phyloP scores from a whole-genome alignment of 2,329 filamentous ascomycete genomes.

The Scedosporium boydii region DNA sequence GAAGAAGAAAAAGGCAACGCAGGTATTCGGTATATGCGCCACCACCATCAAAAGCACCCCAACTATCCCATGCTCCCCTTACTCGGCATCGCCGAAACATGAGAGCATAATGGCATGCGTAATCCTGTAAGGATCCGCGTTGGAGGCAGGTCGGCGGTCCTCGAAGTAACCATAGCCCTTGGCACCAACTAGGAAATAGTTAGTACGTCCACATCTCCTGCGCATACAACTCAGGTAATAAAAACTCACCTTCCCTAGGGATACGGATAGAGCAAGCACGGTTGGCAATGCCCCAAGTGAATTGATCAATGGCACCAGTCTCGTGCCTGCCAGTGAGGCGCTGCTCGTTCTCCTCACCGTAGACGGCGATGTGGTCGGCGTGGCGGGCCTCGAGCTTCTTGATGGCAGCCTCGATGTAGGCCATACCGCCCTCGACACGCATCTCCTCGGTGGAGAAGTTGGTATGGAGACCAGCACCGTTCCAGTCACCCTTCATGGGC shows the following conservation, averaged over 20 bases:
- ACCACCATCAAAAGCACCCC: neutral
- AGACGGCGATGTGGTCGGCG: conserved; percentile 80
- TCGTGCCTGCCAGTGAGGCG: conserved; percentile 91
- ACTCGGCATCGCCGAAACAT: conserved; percentile 7
- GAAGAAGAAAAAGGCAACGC: neutral
- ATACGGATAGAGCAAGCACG: conserved; percentile 91
- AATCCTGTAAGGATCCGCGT: conserved; percentile 76
- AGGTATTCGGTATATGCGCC: neutral
- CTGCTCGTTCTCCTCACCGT: conserved; percentile 90
- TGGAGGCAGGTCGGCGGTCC: conserved; percentile 72
- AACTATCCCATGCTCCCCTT: neutral
- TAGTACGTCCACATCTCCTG: neutral
- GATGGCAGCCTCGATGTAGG: conserved; percentile 79
- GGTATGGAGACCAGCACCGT: conserved; percentile 86
- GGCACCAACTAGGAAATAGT: conserved; percentile 44
- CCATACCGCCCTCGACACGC: conserved; percentile 88
- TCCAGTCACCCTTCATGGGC: conserved; percentile 88
- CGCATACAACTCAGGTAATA: too few relatives aligned
- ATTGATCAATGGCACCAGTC: conserved; percentile 87
- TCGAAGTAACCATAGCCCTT: conserved; percentile 96
- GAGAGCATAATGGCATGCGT: conserved; percentile 62
- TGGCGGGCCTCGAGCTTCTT: conserved; percentile 75
- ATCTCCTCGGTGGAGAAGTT: conserved; percentile 90
- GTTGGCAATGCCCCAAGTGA: conserved; percentile 92
- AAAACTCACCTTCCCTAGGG: conserved; percentile 50